phyloP scores from a whole-genome alignment of 2,329 filamentous ascomycete genomes.

The Colletotrichum horii region DNA sequence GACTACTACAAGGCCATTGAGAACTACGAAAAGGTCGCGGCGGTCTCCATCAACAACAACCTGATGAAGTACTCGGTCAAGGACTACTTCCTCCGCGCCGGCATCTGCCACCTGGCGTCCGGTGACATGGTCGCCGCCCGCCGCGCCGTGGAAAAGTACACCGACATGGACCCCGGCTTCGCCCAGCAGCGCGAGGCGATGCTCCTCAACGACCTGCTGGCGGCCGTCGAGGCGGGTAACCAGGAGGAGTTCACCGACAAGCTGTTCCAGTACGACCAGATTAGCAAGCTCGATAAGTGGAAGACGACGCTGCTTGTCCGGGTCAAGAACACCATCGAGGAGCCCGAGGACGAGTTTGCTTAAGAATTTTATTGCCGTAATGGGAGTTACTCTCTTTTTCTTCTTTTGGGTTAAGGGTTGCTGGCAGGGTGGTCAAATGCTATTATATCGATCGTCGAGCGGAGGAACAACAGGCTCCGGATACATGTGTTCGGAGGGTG shows the following conservation, averaged over 20 bases:
- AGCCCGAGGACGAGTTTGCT: constrained; percentile 48
- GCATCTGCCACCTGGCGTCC: constrained; percentile 82
- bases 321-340: constrained; percentile 84
- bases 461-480: neutral
- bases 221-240: constrained; percentile 77
- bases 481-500: neutral
- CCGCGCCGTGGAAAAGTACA: constrained; percentile 82
- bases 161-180: constrained; percentile 80
- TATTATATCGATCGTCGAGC: neutral
- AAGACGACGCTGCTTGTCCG: constrained; percentile 86
- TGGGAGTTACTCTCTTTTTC: neutral
- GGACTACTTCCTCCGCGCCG: constrained; percentile 93
- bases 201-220: constrained; percentile 77
- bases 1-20: constrained; percentile 87
- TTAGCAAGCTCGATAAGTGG: constrained; percentile 96
- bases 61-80: constrained; percentile 94
- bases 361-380: constrained; percentile 21
- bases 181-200: constrained; percentile 79
- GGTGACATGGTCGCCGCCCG: constrained; percentile 79
- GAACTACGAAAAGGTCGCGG: constrained; percentile 83
- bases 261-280: constrained; percentile 86
- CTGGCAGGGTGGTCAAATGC: neutral
- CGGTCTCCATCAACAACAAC: constrained; percentile 82
- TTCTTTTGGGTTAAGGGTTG: neutral
- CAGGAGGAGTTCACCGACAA: constrained; percentile 86